Conservation (phyloP, 768 basidiomycete species). For the Dioszegia aurantiaca region DNA sequence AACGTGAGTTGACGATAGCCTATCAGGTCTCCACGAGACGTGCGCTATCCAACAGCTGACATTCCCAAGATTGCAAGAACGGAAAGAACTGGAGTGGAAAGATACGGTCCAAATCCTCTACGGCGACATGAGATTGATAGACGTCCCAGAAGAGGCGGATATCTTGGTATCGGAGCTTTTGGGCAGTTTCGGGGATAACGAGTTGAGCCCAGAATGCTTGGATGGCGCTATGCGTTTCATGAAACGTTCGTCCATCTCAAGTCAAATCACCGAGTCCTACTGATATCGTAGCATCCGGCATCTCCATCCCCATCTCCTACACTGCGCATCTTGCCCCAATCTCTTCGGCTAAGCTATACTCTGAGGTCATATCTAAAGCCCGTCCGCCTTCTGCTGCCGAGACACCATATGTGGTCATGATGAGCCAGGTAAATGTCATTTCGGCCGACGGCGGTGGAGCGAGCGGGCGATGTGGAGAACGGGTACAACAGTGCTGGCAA, state of each 20-base stretch:
- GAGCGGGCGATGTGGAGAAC: conserved; percentile 68
- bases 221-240: conserved; percentile 92
- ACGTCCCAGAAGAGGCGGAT: conserved; percentile 81
- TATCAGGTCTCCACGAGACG: too few relatives aligned
- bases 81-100: conserved; percentile 79
- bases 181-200: conserved; percentile 97
- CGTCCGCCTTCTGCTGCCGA: conserved; percentile 66
- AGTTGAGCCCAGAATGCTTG: conserved; percentile 94
- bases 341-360: conserved; percentile 87
- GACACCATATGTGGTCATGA: conserved; percentile 98
- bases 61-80: conserved; percentile 69
- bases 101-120: conserved; percentile 74
- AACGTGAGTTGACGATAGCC: too few relatives aligned
- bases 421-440: conserved; percentile 85
- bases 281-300: conserved; percentile 67
- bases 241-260: conserved; percentile 64
- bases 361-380: conserved; percentile 65
- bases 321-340: conserved; percentile 91
- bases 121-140: conserved; percentile 86
- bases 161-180: conserved; percentile 92
- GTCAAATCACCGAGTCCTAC: neutral
- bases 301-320: conserved; percentile 95
- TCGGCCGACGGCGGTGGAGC: conserved; percentile 68
- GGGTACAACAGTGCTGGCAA: conserved; percentile 93
- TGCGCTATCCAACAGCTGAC: too few relatives aligned